Evolutionary conservation across 805 yeast species (phyloP), one percentile per base, ranked within the genome.

Genomic region (Yamadazyma philogaea): DNA sequence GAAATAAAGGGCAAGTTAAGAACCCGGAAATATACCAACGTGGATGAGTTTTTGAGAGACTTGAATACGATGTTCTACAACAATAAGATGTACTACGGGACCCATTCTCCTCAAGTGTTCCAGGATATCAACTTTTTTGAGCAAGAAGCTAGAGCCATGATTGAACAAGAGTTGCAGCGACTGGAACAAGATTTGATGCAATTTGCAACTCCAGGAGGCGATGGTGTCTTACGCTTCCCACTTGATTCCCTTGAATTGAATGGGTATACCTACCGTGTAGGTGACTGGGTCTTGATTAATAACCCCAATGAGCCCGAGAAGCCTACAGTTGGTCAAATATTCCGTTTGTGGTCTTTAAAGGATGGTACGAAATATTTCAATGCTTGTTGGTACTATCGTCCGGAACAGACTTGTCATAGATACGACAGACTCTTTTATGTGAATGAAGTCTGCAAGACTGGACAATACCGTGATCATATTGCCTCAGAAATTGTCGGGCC

Each of bases 381-480:
- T 60, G 96, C 87, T 30, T 93, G 98, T 70, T 93, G 98, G 99
- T 93, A 91, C 64, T 84, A 87, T 57, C 80, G 98, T 53, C 96
- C 99, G 1, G 98, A 93, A 61, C 97, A 95, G 73, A 93, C 99
- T 0, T 95, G 93, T 34, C 99, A 93, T 63, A 78, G 95, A 53
- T 84, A 75, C 34, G 98, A 93, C 64, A 74, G 96, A 56, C 66
- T 89, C 43, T 93, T 93, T 61, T 87, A 86, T 66, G 88, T 84
- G 52, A 89, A 93, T 60, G 99, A 93, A 67, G 98, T 93, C 27
- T 88, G 91, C 63, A 93, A 93, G 64, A 84, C 96, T 1, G 96
- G 96, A 37, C 97, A 91, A 68, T 93, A 91, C 66, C 78, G 97
- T 59, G 97, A 93, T 62, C 99, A 93, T 63, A 68, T 81, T 38